Evolutionary conservation across 345 rosid genomes (phyloP).

Genomic region (Aurinia saxatilis): DNA sequence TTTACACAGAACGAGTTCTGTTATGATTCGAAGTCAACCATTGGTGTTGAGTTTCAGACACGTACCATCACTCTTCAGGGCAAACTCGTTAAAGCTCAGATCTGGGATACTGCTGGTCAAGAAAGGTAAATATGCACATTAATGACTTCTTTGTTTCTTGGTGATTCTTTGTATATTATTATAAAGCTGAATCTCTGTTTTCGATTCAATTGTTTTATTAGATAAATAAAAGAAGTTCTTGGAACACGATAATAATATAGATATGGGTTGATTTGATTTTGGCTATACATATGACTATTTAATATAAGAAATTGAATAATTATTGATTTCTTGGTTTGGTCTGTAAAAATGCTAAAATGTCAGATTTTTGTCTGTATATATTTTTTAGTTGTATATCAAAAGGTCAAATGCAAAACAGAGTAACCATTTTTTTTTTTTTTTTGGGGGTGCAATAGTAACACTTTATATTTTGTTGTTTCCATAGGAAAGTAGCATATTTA

Average conservation of each 20-base stretch:
- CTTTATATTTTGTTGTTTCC: too few species aligned
- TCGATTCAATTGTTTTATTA: not conserved
- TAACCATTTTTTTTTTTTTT: too few species aligned
- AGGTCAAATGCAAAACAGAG: too few species aligned
- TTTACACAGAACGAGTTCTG: conserved; percentile 64
- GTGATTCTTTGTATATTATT: not conserved
- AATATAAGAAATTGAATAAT: not conserved
- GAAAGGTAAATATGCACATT: conserved; percentile 49
- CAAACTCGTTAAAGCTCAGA: conserved; percentile 81
- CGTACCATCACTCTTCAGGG: conserved; percentile 51
- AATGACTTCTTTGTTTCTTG: not conserved
- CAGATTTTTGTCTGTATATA: not conserved
- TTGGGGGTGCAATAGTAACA: too few species aligned
- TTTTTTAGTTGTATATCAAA: too few species aligned
- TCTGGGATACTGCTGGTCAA: conserved; percentile 98
- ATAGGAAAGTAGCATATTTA: too few species aligned
- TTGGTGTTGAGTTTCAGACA: conserved; percentile 84
- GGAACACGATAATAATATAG: conserved; percentile 9
- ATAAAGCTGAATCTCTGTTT: conserved; percentile 2
- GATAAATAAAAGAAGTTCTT: not conserved
- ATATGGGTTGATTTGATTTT: not conserved
- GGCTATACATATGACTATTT: not conserved
- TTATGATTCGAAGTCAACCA: conserved; percentile 74
- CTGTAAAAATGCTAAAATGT: not conserved
- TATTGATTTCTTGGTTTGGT: not conserved